A percentile compares a stretch with the other conserved stretches of the same genome.
Conservation (phyloP, 805 yeast species). For the Starmerella potacharoeniae region DNA sequence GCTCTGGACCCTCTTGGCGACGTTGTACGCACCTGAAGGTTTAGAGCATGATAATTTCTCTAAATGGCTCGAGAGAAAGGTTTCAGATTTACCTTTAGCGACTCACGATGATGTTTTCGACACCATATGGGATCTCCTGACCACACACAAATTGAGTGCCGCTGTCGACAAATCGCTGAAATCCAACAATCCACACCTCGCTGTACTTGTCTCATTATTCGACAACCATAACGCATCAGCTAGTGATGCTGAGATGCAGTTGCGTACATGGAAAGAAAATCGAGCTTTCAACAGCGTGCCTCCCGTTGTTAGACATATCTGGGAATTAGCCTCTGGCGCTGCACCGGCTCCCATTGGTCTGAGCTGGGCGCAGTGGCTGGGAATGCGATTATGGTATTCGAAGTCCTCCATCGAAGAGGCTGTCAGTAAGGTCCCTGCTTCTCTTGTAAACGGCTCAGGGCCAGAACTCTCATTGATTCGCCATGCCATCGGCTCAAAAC, state of each 20-base stretch:
- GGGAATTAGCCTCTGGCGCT: conserved; percentile 44
- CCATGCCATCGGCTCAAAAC: conserved; percentile 8
- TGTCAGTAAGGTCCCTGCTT: conserved; percentile 4
- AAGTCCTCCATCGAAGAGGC: conserved; percentile 29
- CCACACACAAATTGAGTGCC: conserved; percentile 42
- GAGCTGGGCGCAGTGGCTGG: conserved; percentile 57
- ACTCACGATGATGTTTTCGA: conserved; percentile 31
- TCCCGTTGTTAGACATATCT: conserved; percentile 42
- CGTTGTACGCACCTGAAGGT: conserved; percentile 1
- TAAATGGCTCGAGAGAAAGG: conserved; percentile 34
- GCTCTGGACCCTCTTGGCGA: conserved; percentile 11
- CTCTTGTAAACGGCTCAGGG: neutral
- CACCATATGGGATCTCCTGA: conserved; percentile 35
- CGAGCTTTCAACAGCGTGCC: conserved; percentile 41
- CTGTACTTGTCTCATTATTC: conserved; percentile 54
- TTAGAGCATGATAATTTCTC: neutral
- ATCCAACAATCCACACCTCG: conserved; percentile 56
- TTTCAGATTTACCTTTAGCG: conserved; percentile 40
- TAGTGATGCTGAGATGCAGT: conserved; percentile 46
- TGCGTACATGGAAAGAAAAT: conserved; percentile 50
- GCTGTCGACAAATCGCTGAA: conserved; percentile 55
- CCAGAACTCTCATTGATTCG: conserved; percentile 18
- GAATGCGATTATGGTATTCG: conserved; percentile 45
- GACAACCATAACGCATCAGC: conserved; percentile 48
- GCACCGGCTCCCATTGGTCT: conserved; percentile 28